phyloP scores from a whole-genome alignment of 768 basidiomycete species.

The Collybia mongolica region DNA sequence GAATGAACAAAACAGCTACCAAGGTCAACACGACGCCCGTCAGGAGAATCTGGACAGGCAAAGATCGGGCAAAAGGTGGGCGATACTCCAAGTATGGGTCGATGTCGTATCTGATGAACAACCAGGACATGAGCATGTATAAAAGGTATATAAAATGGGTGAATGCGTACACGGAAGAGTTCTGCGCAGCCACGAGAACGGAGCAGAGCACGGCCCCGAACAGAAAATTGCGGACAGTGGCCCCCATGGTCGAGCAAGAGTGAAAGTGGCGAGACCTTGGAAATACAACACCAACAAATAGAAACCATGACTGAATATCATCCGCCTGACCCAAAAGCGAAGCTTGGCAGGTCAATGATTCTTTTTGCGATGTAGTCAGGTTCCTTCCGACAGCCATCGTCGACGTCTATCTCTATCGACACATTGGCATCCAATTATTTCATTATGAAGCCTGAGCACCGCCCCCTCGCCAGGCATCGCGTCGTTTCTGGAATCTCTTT shows the following conservation, averaged over 20 bases:
- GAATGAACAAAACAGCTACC: conserved; percentile 80
- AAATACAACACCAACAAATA: too few relatives aligned
- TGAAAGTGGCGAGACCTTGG: too few relatives aligned
- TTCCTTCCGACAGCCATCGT: too few relatives aligned
- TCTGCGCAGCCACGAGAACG: not conserved
- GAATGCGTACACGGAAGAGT: conserved; percentile 9
- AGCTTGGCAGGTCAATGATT: too few relatives aligned
- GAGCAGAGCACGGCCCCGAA: not conserved
- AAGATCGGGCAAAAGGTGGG: conserved; percentile 81
- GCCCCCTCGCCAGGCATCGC: conserved; percentile 45
- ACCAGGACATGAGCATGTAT: not conserved
- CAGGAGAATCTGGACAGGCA: conserved; percentile 88
- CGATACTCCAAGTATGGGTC: conserved; percentile 82
- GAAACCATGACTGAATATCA: too few relatives aligned
- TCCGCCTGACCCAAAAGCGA: too few relatives aligned
- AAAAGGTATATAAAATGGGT: not conserved
- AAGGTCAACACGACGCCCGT: conserved; percentile 85
- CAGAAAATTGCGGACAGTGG: not conserved
- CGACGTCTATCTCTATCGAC: too few relatives aligned
- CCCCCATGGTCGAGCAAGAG: too few relatives aligned
- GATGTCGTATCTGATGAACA: conserved; percentile 20
- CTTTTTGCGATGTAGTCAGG: too few relatives aligned
- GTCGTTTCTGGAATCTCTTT: conserved; percentile 46
- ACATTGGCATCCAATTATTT: too few relatives aligned
- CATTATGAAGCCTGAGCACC: conserved; percentile 24